Evolutionary conservation across 257 asterid species (phyloP).

Genomic region (Capsicum rhomboideum): DNA sequence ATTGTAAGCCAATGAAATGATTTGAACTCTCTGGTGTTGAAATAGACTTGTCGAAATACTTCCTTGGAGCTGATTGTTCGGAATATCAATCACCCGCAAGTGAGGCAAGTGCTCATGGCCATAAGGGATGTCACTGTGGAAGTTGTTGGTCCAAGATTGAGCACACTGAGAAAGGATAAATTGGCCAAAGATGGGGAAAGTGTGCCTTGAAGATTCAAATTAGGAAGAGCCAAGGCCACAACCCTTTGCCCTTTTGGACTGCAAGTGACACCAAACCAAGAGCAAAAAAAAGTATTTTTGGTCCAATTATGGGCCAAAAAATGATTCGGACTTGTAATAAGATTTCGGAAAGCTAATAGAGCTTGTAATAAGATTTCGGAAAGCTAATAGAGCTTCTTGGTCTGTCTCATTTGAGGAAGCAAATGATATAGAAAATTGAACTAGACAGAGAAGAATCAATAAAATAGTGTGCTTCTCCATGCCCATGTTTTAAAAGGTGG

Average conservation of each 20-base stretch:
- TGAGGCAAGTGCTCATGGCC: slow-evolving; percentile 1
- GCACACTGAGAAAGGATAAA: slow-evolving; percentile 20
- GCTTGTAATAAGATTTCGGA: slow-evolving; percentile 8
- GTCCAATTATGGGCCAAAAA: slow-evolving; percentile 17
- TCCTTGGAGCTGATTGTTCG: slow-evolving; percentile 6
- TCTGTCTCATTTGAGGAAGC: slow-evolving; percentile 13
- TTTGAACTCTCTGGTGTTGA: slow-evolving; percentile 4
- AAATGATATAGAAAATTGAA: background rate
- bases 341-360: background rate
- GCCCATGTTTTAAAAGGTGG: too few relatives aligned
- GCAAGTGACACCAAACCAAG: slow-evolving; percentile 27
- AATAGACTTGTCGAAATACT: slow-evolving; percentile 4
- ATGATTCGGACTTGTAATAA: slow-evolving; percentile 9
- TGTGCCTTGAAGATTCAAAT: slow-evolving; percentile 19
- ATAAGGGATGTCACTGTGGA: slow-evolving; percentile 2
- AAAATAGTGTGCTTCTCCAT: background rate
- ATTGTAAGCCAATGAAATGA: slow-evolving; percentile 8
- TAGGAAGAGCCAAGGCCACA: slow-evolving; percentile 10
- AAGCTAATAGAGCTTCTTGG: slow-evolving; percentile 11
- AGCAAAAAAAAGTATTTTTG: slow-evolving; percentile 6
- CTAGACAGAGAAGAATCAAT: background rate
- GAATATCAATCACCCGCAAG: background rate
- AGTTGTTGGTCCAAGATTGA: slow-evolving; percentile 7
- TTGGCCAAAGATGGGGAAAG: slow-evolving; percentile 25
- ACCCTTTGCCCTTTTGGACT: slow-evolving; percentile 9